Conservation (phyloP, 306 rosid genomes). For the Calophaca sinica region DNA sequence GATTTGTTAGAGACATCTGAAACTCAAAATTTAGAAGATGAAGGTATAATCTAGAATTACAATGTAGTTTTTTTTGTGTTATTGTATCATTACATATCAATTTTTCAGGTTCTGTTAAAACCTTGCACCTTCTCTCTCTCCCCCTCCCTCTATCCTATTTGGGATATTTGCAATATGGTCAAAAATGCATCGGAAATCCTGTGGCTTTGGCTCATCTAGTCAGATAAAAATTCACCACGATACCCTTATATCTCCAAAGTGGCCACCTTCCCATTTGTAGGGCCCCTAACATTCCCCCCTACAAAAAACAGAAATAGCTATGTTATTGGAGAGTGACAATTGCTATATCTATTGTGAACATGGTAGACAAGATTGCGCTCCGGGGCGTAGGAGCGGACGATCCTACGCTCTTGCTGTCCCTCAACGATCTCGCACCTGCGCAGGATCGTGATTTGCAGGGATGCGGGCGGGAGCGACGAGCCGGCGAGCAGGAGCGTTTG, state of each 20-base stretch:
- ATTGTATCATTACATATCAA: not conserved
- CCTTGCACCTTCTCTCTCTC: not conserved
- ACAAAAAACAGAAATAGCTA: not conserved
- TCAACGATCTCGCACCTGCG: too few relatives aligned
- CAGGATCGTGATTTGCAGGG: too few relatives aligned
- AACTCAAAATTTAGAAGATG: slow-evolving; percentile 45
- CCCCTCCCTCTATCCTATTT: too few relatives aligned
- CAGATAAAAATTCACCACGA: not conserved
- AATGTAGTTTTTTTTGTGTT: not conserved
- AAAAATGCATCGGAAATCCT: slow-evolving; percentile 2
- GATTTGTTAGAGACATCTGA: slow-evolving; percentile 55
- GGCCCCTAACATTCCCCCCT: too few relatives aligned
- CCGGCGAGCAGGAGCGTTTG: too few relatives aligned
- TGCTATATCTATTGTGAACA: not conserved
- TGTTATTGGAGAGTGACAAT: not conserved
- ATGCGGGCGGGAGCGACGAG: too few relatives aligned
- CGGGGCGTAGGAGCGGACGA: too few relatives aligned
- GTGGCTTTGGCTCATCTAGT: not conserved
- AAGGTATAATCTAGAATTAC: slow-evolving; percentile 57
- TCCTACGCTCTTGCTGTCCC: too few relatives aligned
- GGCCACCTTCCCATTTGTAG: not conserved
- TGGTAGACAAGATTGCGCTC: too few relatives aligned
- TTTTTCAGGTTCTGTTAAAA: not conserved
- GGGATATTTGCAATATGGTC: not conserved
- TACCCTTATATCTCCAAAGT: not conserved